Evolutionary conservation across 1,284 basidiomycete species (phyloP).

Genomic region (Apiotrichum sp.): DNA sequence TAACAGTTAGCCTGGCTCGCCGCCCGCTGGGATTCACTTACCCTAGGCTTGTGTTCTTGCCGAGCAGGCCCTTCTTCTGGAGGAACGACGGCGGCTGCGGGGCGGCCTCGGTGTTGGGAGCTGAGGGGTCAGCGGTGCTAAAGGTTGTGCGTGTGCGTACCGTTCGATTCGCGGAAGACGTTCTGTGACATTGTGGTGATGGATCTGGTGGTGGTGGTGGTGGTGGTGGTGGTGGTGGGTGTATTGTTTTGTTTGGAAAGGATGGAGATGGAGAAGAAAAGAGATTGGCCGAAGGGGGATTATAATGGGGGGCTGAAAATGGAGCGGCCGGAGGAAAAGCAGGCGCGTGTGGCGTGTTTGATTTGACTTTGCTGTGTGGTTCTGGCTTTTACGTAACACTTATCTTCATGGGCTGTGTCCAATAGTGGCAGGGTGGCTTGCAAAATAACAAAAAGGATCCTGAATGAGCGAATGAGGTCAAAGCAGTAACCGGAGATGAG

Average conservation of each 20-base stretch:
- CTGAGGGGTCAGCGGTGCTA: neutral
- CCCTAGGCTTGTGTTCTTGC: conserved; percentile 17
- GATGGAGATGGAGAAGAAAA: neutral
- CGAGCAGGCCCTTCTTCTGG: conserved; percentile 44
- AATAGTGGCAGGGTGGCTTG: too few species aligned
- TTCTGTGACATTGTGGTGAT: conserved; percentile 10
- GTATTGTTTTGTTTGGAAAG: neutral
- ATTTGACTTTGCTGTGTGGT: too few species aligned
- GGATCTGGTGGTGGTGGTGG: conserved; percentile 2
- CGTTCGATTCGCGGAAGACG: conserved; percentile 20
- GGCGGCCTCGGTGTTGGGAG: neutral
- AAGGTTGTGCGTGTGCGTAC: conserved; percentile 2
- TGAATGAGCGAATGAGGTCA: too few species aligned
- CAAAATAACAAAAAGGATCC: too few species aligned
- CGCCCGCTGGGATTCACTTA: conserved; percentile 12
- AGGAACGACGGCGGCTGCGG: conserved; percentile 31
- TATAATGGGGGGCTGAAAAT: neutral
- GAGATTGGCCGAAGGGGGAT: neutral
- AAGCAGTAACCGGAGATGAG: too few species aligned
- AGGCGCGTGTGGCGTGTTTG: conserved; percentile 16
- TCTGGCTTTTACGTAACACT: too few species aligned
- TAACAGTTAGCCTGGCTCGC: conserved; percentile 16
- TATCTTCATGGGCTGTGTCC: too few species aligned
- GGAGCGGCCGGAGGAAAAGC: conserved; percentile 7
- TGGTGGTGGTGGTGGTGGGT: neutral